Conservation (phyloP, 179 eudicot genomes). For the Corrigiola litoralis region DNA sequence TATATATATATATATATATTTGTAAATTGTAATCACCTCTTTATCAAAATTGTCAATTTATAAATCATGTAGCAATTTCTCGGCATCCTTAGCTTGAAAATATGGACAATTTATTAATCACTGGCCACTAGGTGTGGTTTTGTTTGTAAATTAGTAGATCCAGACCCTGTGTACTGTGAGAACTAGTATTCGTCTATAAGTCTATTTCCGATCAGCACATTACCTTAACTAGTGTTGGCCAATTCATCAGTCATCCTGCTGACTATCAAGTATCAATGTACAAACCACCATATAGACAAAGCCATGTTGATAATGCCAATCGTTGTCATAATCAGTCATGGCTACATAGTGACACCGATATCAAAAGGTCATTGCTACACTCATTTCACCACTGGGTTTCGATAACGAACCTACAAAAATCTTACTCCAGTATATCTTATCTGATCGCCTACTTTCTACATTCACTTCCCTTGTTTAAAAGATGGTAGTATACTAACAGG, state of each 20-base stretch:
- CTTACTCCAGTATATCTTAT: background rate
- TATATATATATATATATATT: no score
- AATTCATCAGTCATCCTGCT: background rate
- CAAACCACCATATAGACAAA: background rate
- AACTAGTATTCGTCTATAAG: no score
- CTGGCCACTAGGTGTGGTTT: no score
- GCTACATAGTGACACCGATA: background rate
- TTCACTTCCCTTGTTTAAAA: background rate
- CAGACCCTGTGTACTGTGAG: no score
- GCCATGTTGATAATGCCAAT: conserved; percentile 4
- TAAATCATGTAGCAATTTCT: no score
- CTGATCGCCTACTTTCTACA: background rate
- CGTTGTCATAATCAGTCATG: conserved; percentile 20
- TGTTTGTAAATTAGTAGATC: no score
- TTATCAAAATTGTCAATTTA: no score
- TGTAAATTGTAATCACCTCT: no score
- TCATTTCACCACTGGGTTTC: background rate
- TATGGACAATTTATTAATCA: no score
- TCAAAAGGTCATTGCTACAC: conserved; percentile 11
- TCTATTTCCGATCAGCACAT: background rate
- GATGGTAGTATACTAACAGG: conserved; percentile 5
- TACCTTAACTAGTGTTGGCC: background rate
- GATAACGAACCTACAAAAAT: background rate
- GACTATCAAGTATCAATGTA: no score
- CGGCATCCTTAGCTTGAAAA: no score